A percentile compares a stretch with the other conserved stretches of the same genome.
phyloP scores from a whole-genome alignment of 805 yeast genomes.

The Zygosaccharomyces pseudorouxii region DNA sequence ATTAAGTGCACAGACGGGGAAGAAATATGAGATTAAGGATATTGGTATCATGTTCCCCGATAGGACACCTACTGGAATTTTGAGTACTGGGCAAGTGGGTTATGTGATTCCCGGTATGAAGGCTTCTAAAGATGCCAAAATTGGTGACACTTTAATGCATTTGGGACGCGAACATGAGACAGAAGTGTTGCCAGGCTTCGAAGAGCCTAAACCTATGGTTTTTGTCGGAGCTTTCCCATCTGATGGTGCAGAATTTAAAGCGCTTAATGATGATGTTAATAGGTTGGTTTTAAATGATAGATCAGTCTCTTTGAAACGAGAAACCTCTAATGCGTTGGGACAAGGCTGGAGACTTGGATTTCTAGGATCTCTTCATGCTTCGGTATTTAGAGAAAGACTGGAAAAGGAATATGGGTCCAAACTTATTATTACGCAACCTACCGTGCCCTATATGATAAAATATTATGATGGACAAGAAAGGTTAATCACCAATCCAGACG shows the following conservation, averaged over 20 bases:
- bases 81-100: slow-evolving; percentile 91
- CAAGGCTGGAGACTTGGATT: slow-evolving; percentile 98
- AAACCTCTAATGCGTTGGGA: slow-evolving; percentile 90
- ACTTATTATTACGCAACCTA: slow-evolving; percentile 88
- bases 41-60: slow-evolving; percentile 97
- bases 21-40: slow-evolving; percentile 81
- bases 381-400: slow-evolving; percentile 86
- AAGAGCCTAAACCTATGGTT: slow-evolving; percentile 97
- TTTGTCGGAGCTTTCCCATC: slow-evolving; percentile 98
- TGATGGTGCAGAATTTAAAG: slow-evolving; percentile 85
- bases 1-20: slow-evolving; percentile 69
- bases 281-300: slow-evolving; percentile 88
- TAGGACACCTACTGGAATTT: slow-evolving; percentile 53
- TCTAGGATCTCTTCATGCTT: slow-evolving; percentile 89
- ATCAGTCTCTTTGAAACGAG: slow-evolving; percentile 82
- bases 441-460: slow-evolving; percentile 85
- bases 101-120: slow-evolving; percentile 94
- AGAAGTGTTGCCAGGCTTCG: slow-evolving; percentile 88
- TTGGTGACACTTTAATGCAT: slow-evolving; percentile 85
- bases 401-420: slow-evolving; percentile 94
- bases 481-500: slow-evolving; percentile 84
- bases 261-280: slow-evolving; percentile 82
- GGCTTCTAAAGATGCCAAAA: slow-evolving; percentile 74
- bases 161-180: slow-evolving; percentile 49
- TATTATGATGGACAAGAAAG: slow-evolving; percentile 59